A percentile compares a stretch with the other conserved stretches of the same genome.
Evolutionary conservation across 2,329 filamentous ascomycete genomes (phyloP).

Genomic region (Claviceps fusiformis): DNA sequence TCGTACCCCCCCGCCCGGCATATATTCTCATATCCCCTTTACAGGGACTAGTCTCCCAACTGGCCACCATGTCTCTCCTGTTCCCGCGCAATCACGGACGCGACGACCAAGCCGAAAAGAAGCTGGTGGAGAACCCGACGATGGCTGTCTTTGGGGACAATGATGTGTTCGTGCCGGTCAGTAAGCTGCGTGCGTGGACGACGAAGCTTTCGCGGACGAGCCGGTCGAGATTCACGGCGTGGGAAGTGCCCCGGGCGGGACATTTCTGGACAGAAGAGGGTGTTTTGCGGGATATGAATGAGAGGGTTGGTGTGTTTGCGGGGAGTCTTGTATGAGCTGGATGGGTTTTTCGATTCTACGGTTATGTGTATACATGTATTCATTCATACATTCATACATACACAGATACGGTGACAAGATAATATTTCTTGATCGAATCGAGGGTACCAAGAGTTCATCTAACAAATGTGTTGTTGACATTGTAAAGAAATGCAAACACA

Average conservation of each 20-base stretch:
- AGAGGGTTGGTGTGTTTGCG: slow-evolving; percentile 15
- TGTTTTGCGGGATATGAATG: slow-evolving; percentile 22
- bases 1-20: slow-evolving; percentile 27
- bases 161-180: slow-evolving; percentile 58
- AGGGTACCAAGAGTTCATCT: no score
- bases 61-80: slow-evolving; percentile 48
- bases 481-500: no score
- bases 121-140: slow-evolving; percentile 45
- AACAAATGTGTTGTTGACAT: no score
- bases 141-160: slow-evolving; percentile 61
- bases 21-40: slow-evolving; percentile 59
- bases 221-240: slow-evolving; percentile 31
- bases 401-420: no score
- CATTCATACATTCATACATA: no score
- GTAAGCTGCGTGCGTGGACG: slow-evolving; percentile 55
- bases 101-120: slow-evolving; percentile 30
- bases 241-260: slow-evolving; percentile 39
- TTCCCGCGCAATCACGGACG: slow-evolving; percentile 16
- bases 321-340: slow-evolving; percentile 5
- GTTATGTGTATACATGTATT: no score
- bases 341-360: no score
- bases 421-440: no score
- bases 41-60: slow-evolving; percentile 41
- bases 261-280: slow-evolving; percentile 51
- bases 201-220: slow-evolving; percentile 31